Percentiles rank a stretch among this genome's conserved stretches.
Conservation (phyloP, 768 basidiomycete genomes). For the Tricholoma flavovirens region DNA sequence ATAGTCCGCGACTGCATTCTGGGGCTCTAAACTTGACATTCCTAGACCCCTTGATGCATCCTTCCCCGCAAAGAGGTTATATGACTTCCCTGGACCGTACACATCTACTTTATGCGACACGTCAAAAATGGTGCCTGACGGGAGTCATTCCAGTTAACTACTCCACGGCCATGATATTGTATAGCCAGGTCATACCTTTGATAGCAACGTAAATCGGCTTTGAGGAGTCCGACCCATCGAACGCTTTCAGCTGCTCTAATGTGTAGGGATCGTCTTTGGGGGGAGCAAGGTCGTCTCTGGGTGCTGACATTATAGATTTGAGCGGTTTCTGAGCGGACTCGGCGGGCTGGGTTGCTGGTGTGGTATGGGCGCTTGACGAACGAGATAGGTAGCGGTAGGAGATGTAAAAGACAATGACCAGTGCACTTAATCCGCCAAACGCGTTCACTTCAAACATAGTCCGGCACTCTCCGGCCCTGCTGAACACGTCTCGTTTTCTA, state of each 20-base stretch:
- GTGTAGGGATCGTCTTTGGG: slow-evolving; percentile 81
- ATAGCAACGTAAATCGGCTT: slow-evolving; percentile 79
- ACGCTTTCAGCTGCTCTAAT: slow-evolving; percentile 57
- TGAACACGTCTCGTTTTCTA: too few species aligned
- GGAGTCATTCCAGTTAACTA: background rate
- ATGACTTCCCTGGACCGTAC: slow-evolving; percentile 78
- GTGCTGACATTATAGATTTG: slow-evolving; percentile 66
- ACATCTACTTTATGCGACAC: slow-evolving; percentile 81
- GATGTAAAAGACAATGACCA: background rate
- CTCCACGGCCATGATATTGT: background rate
- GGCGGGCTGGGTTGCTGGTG: background rate
- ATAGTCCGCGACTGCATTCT: slow-evolving; percentile 83
- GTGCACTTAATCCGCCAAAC: background rate
- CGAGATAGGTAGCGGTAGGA: background rate
- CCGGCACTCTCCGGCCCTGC: background rate
- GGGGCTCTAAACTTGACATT: slow-evolving; percentile 78
- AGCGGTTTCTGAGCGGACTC: background rate
- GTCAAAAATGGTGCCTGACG: slow-evolving; percentile 83
- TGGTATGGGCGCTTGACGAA: background rate
- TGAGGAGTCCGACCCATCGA: slow-evolving; percentile 45
- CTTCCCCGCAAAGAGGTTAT: slow-evolving; percentile 88
- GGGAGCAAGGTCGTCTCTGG: slow-evolving; percentile 51
- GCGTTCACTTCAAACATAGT: background rate
- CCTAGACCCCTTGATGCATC: slow-evolving; percentile 89
- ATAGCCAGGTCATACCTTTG: slow-evolving; percentile 56